Evolutionary conservation across 257 asterid genomes (phyloP), one percentile per base, ranked within the genome.

Genomic region (Solanum etuberosum): DNA sequence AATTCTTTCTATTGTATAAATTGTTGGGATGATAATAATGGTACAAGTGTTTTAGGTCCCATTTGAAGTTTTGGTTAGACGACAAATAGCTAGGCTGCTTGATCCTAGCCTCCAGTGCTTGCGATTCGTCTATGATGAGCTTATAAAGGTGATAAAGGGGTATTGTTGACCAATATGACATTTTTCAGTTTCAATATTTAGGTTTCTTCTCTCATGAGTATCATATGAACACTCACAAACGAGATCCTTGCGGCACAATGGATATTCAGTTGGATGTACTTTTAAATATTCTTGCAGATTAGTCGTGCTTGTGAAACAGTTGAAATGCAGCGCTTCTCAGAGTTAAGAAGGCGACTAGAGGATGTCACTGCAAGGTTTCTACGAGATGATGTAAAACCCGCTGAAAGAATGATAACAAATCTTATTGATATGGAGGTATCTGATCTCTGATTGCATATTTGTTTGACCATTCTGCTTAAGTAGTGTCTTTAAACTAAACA

Each of bases 71-170:
- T 97, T 97, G 89, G 89, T 96, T 86, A 92, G 96, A 87, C 94
- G 95, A 83, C 98, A 97, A 90, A 96, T 97, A 35, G 94, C 98
- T 83, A 97, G 99, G 21, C 88, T 97, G 87, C 91, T 93, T 94
- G 98, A 97, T 91, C 99, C 99, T 48, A 97, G 99, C 92, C 98
- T 96, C 86, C 99, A 97, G 90, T 97, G 99, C 92, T 95, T 98
- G 73, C 91, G 98, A 86, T 97, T 96, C 86, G 91, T 97, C 86
- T 95, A 93, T 63, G 98, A 97, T 90, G 99, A 97, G 93, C 91
- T 97, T 85, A 93, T 97, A 89, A 97, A 93, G 98, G 99, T 96
- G 88, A 40, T 43, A n/a, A 48, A 78, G 57, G 85, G 35, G 65
- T 46, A 80, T 9, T 48, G 9, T 48, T 18, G 85, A 81, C 43